A percentile compares a stretch with the other conserved stretches of the same genome.
phyloP scores from a whole-genome alignment of 345 rosid genomes.

The Syzygium grande region DNA sequence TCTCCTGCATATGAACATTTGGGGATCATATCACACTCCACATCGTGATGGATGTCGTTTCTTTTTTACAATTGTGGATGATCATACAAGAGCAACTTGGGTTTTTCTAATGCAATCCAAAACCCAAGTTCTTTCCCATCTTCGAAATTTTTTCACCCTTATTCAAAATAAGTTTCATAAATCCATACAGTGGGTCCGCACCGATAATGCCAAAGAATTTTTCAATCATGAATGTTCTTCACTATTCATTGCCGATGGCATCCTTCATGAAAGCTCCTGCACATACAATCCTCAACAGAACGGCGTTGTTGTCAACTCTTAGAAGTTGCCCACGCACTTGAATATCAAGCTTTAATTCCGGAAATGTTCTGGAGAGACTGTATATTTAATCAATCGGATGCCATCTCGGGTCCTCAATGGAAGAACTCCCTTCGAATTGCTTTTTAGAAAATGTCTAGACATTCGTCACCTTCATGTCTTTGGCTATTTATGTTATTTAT shows the following conservation, averaged over 20 bases:
- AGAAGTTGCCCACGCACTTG: neutral
- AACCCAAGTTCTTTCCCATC: neutral
- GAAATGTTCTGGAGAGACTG: neutral
- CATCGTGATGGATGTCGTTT: neutral
- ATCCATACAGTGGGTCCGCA: rapidly evolving
- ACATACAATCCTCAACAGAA: neutral
- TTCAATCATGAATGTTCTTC: neutral
- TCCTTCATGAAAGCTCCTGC: neutral
- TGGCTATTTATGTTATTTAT: too few relatives aligned
- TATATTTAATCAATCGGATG: too few relatives aligned
- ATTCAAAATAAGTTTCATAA: neutral
- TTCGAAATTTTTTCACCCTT: neutral
- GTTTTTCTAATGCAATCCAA: neutral
- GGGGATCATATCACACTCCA: rapidly evolving
- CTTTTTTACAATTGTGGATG: too few relatives aligned
- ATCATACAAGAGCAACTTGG: neutral
- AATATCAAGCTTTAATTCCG: neutral
- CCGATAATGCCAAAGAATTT: rapidly evolving
- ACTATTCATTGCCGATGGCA: neutral
- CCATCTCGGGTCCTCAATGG: too few relatives aligned
- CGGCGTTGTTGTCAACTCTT: neutral
- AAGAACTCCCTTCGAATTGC: too few relatives aligned
- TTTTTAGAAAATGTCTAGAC: too few relatives aligned
- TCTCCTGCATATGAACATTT: neutral
- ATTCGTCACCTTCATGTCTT: too few relatives aligned